Conservation (phyloP, 2,329 filamentous ascomycete species). For the Dothideomycetidae sp. region DNA sequence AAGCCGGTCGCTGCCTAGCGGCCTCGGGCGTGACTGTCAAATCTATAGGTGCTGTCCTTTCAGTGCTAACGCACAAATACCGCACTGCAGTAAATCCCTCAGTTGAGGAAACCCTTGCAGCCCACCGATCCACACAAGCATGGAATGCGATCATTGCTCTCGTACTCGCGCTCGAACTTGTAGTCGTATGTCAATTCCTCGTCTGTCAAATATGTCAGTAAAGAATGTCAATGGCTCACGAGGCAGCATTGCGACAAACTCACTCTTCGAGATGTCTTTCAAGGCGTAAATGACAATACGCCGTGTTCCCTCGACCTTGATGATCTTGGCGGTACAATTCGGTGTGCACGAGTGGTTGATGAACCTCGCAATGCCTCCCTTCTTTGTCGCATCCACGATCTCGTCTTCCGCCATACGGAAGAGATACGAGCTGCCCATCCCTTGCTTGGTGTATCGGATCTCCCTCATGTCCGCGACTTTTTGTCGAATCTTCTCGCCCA, state of each 20-base stretch:
- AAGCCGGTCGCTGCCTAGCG: no score
- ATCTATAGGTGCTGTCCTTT: no score
- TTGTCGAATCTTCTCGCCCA: slow-evolving; percentile 92
- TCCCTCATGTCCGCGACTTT: slow-evolving; percentile 96
- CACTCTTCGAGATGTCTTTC: slow-evolving; percentile 88
- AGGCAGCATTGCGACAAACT: no score
- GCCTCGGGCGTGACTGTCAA: no score
- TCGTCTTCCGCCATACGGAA: slow-evolving; percentile 98
- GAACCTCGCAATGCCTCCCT: slow-evolving; percentile 92
- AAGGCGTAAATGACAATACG: slow-evolving; percentile 97
- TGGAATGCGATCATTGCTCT: slow-evolving; percentile 86
- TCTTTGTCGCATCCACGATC: slow-evolving; percentile 95
- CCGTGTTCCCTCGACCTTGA: slow-evolving; percentile 95
- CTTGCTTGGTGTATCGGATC: slow-evolving; percentile 81
- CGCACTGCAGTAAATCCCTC: no score
- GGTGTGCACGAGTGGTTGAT: slow-evolving; percentile 98
- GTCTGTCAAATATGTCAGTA: slow-evolving; percentile 42
- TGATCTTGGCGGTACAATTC: slow-evolving; percentile 98
- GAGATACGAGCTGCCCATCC: slow-evolving; percentile 91
- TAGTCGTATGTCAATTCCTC: slow-evolving; percentile 99
- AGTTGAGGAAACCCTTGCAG: slow-evolving; percentile 99
- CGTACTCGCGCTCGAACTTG: slow-evolving; percentile 97
- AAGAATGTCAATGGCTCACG: not conserved
- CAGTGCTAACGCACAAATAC: no score
- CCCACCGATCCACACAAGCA: slow-evolving; percentile 92